Percentiles rank a stretch among this genome's conserved stretches.
phyloP scores from a whole-genome alignment of 257 asterid species.

The Leptodermis oblonga region DNA sequence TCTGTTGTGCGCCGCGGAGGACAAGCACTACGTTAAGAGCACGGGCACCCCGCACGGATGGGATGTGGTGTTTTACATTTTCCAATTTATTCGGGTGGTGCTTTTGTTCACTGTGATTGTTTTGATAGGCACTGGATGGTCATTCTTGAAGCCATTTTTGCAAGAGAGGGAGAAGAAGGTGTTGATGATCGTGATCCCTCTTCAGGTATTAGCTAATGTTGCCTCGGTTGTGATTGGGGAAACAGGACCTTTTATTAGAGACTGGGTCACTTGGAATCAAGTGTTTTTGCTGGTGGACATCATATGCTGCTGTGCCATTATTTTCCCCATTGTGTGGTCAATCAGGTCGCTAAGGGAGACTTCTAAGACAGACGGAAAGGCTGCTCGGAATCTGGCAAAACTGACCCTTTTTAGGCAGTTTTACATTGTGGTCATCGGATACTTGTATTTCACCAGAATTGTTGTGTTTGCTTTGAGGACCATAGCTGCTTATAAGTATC shows the following conservation, averaged over 20 bases:
- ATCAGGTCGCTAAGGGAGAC: slow-evolving; percentile 95
- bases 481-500: slow-evolving; percentile 85
- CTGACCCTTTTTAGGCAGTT: slow-evolving; percentile 93
- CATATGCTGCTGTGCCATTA: slow-evolving; percentile 85
- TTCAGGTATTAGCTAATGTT: slow-evolving; percentile 83
- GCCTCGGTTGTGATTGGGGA: slow-evolving; percentile 95
- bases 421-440: slow-evolving; percentile 90
- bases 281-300: slow-evolving; percentile 87
- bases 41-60: slow-evolving; percentile 98
- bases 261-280: slow-evolving; percentile 96
- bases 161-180: slow-evolving; percentile 95
- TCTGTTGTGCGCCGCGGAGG: slow-evolving; percentile 84
- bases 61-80: slow-evolving; percentile 93
- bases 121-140: slow-evolving; percentile 91
- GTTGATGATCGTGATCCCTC: slow-evolving; percentile 95
- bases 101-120: slow-evolving; percentile 82
- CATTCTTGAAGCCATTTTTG: slow-evolving; percentile 82
- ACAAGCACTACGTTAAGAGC: slow-evolving; percentile 88
- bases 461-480: slow-evolving; percentile 92
- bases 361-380: slow-evolving; percentile 96
- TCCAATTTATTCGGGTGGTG: slow-evolving; percentile 82
- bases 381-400: slow-evolving; percentile 87
- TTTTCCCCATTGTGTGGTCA: slow-evolving; percentile 96
- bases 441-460: slow-evolving; percentile 88
- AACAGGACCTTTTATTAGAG: slow-evolving; percentile 92